A percentile compares a stretch with the other conserved stretches of the same genome.
phyloP scores from a whole-genome alignment of 2,329 filamentous ascomycete species.

The Botryotinia narcissicola region DNA sequence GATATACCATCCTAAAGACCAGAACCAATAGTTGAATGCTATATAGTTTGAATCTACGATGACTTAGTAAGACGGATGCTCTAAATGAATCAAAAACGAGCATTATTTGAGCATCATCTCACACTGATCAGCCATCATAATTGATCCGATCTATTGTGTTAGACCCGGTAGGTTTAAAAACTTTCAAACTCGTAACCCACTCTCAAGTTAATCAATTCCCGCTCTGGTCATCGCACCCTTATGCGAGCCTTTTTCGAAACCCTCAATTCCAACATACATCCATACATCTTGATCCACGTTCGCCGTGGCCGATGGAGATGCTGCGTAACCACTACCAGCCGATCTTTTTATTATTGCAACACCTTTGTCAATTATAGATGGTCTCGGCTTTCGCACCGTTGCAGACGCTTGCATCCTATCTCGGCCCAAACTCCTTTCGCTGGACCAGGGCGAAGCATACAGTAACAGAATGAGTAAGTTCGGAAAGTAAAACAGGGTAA shows the following conservation, averaged over 20 bases:
- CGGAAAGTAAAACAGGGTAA: slow-evolving; percentile 7
- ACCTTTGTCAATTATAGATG: background rate
- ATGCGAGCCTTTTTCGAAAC: slow-evolving; percentile 14
- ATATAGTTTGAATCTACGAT: background rate
- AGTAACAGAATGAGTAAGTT: background rate
- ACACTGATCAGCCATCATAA: slow-evolving; percentile 8
- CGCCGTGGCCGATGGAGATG: slow-evolving; percentile 8
- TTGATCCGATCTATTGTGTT: slow-evolving; percentile 2
- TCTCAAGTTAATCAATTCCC: slow-evolving; percentile 8
- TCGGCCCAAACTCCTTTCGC: slow-evolving; percentile 19
- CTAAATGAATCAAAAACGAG: background rate
- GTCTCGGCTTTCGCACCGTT: slow-evolving; percentile 24
- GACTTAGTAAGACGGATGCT: background rate
- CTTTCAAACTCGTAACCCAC: background rate
- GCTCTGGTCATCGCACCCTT: slow-evolving; percentile 2
- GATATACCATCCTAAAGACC: background rate
- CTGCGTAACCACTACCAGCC: background rate
- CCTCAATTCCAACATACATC: background rate
- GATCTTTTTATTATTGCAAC: slow-evolving; percentile 5
- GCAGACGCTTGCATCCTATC: slow-evolving; percentile 29
- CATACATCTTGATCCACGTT: slow-evolving; percentile 24
- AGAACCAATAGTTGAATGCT: background rate
- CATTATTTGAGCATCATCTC: slow-evolving; percentile 1
- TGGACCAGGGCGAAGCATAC: slow-evolving; percentile 8
- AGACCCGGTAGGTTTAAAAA: background rate